Evolutionary conservation across 495 filamentous ascomycete species (phyloP), one percentile per base, ranked within the genome.

Genomic region (Talaromyces wortmannii): DNA sequence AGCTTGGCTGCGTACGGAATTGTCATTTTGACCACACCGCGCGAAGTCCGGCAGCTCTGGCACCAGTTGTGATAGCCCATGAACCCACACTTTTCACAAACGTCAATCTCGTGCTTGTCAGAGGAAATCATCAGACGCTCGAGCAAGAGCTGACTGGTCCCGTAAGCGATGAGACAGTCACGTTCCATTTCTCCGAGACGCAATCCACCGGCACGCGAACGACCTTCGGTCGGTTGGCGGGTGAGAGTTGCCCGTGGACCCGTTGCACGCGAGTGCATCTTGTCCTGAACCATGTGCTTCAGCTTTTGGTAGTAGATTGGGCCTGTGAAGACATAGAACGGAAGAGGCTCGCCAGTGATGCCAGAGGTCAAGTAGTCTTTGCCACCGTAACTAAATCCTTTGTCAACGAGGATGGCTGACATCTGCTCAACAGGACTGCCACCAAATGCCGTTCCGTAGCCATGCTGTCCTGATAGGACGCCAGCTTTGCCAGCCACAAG

Each of bases 221-320:
- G 85, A 77, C 94, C 94, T 72, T 99, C 94, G 0, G 92, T 97
- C 7, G 94, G 94, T 71, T 99, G 94, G 29, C 94, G 88, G 4
- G 94, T 99, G 5, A 99, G 80, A 50, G 92, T 90, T 8, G 92
- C 92, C 16, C 87, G 83, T 2, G 95, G 94, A 4, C 94, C 94
- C 45, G 89, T 86, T 8, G 91, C 83, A 53, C 94, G 91, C 7
- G 91, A 90, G 71, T 99, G 94, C 92, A 99, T 97, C 79, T 99
- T 99, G 63, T 99, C 94, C 67, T 96, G 90, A 31, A 99, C 94
- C 94, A 99, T 99, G 82, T 99, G 94, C 82, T 97, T 99, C 45
- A 99, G 84, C 62, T 96, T 96, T 78, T 99, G 94, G 79, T 99
- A 99, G 79, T 95, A 99, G 71, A 97, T 97, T 4, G 94, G 94